These are phyloP conservation scores for Aspergillus vadensis DNA, from an alignment of 2,329 filamentous ascomycete species.

Conservation along the genomic window DNA sequence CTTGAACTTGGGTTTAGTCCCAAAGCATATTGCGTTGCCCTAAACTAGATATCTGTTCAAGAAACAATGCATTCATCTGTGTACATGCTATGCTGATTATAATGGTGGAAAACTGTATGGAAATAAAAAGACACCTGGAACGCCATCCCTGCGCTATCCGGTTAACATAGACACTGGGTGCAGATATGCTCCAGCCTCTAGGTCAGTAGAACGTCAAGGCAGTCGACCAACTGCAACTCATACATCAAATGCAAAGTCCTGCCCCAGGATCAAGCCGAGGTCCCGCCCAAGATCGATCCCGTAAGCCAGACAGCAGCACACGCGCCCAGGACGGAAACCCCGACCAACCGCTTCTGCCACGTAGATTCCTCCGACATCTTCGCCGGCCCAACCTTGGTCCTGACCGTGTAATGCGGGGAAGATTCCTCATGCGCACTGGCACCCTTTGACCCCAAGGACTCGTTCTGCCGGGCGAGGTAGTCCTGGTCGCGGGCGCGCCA, in stretches of 20 bases:
- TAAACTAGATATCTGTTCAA: neutral
- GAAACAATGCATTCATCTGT: neutral
- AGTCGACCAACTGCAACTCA: neutral
- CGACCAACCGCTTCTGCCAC: slow-evolving; percentile 59
- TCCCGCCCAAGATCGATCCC: slow-evolving; percentile 36
- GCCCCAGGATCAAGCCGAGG: slow-evolving; percentile 16
- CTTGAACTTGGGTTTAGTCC: neutral
- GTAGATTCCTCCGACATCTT: slow-evolving; percentile 66
- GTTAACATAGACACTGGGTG: neutral
- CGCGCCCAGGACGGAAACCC: slow-evolving; percentile 36
- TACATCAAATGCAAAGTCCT: neutral
- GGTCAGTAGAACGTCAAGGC: neutral
- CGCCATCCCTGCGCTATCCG: neutral
- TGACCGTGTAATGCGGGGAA: slow-evolving; percentile 27
- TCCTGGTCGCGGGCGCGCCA: slow-evolving; percentile 44
- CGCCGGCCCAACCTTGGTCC: slow-evolving; percentile 51
- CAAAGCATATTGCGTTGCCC: neutral
- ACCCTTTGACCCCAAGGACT: slow-evolving; percentile 20
- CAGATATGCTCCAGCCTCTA: neutral
- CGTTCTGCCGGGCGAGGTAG: slow-evolving; percentile 30
- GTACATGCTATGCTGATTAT: neutral
- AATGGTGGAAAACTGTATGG: neutral
- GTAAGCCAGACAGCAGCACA: slow-evolving; percentile 42
- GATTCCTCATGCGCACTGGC: slow-evolving; percentile 1
- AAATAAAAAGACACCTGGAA: neutral